Base-by-base conservation (phyloP, 106 monocot genomes). In the Hemerocallis citrina region DNA sequence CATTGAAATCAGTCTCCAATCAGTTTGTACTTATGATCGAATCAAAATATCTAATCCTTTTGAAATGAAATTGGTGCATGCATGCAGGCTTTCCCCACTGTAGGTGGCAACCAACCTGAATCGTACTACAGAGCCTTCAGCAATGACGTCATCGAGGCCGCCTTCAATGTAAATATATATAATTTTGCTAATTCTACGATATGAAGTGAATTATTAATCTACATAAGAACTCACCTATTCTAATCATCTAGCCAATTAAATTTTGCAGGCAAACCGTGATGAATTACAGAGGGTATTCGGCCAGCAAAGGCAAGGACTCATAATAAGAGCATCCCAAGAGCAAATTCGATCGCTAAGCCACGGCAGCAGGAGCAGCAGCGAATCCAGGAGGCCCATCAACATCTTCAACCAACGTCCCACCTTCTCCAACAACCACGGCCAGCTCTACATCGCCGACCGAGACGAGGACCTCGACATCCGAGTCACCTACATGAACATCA, bases 401-500 rank as follows among this genome's bases (percentile, higher is more conserved):
- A 63, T 89, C 6, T 54, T 81, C n/a, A 35, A 46, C 2, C 75
- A 78, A 54, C 32, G 46, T 4, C 78, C 89, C 4, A 38, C 44
- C 33, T 34, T 58, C 42, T 60, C 75, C 17, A 89, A 75, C 42
- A 33, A 58, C 45, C 56, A 76, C 4, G 81, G 85, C 1, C 34
- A 79, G 23, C 70, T 81, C 21, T 52, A 50, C 46, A 78, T 81
- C 30, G 67, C 52, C 14, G 51, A 66, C 40, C 52, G 67, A 30
- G 72, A 85, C n/a, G 34, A 29, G 1, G 78, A 81, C 29, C 75
- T 81, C 31, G 66, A 85, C 44, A 40, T 75, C 59, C 59, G 55
- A 9, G 64, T 89, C 49, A 62, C 78, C 52, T 11, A 74, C 10
- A 69, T 75, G 42, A 85, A 89, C 60, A 78, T 88, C 17, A 69